These are phyloP conservation scores for Nicotiana rustica DNA, from an alignment of 305 asterid genomes.

Conservation along the genomic window DNA sequence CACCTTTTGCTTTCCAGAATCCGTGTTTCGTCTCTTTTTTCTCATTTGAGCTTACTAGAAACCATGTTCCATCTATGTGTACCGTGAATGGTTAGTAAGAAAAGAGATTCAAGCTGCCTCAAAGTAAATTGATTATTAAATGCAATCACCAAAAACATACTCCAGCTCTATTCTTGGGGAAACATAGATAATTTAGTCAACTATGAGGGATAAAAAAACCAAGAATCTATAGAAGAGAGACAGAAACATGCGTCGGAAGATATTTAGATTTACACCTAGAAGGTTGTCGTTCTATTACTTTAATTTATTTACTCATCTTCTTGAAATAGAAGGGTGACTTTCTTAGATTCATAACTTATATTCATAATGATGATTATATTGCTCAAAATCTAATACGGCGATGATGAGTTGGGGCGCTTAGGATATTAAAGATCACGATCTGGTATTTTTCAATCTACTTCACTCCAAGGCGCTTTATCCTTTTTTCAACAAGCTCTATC, in stretches of 20 bases:
- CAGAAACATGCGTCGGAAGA: not conserved
- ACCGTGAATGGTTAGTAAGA: constrained; percentile 20
- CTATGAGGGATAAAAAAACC: not conserved
- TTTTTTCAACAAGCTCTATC: not conserved
- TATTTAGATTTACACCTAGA: not conserved
- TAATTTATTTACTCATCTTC: not conserved
- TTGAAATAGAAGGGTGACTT: not conserved
- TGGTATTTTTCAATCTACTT: not conserved
- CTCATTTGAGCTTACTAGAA: constrained; percentile 46
- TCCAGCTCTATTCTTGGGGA: not conserved
- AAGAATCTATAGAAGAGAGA: not conserved
- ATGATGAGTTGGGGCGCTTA: not conserved
- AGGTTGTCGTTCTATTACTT: not conserved
- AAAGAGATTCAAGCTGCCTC: not conserved
- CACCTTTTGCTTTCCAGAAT: constrained; percentile 62
- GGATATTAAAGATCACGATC: not conserved
- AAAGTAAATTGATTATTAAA: constrained; percentile 9
- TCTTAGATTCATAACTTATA: not conserved
- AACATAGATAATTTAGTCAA: not conserved
- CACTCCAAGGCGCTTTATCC: constrained; percentile 18
- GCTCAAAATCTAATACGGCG: too few relatives aligned
- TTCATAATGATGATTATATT: too few relatives aligned
- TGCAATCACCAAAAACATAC: not conserved
- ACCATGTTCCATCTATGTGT: constrained; percentile 65
- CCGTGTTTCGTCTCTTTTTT: constrained; percentile 50